phyloP scores from a whole-genome alignment of 2,329 filamentous ascomycete species.

The Plectosphaerella cucumerina region DNA sequence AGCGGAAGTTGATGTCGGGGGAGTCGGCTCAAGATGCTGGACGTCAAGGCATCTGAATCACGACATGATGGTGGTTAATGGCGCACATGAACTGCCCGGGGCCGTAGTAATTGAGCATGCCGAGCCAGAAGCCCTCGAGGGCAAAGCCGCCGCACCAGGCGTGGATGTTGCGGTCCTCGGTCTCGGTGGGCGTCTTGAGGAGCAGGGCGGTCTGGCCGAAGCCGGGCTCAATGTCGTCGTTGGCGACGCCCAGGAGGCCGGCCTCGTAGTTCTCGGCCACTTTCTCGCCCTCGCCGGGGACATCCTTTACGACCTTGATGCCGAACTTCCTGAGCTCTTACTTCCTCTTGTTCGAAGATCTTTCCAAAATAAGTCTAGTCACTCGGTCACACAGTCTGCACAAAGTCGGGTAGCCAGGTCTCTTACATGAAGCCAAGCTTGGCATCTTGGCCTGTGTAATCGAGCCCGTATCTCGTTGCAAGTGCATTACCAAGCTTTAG shows the following conservation, averaged over 20 bases:
- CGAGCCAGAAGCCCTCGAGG: constrained; percentile 17
- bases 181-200: constrained; percentile 8
- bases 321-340: constrained; percentile 34
- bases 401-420: too few species aligned
- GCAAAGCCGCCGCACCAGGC: constrained; percentile 13
- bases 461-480: too few species aligned
- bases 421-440: too few species aligned
- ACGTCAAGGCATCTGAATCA: too few species aligned
- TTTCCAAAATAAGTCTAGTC: too few species aligned
- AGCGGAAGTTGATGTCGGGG: constrained; percentile 52
- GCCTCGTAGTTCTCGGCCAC: constrained; percentile 40
- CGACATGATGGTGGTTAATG: constrained; percentile 14
- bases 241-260: constrained; percentile 21
- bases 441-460: too few species aligned
- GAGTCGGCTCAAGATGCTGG: too few species aligned
- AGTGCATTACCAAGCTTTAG: too few species aligned
- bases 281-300: constrained; percentile 46
- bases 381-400: too few species aligned
- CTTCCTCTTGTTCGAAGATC: too few species aligned
- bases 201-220: not conserved
- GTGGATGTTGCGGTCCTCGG: constrained; percentile 12
- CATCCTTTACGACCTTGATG: constrained; percentile 39
- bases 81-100: constrained; percentile 12
- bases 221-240: not conserved
- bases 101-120: constrained; percentile 13